Evolutionary conservation across 2,329 filamentous ascomycete species (phyloP), one percentile per base, ranked within the genome.

Genomic region (Bertia moriformis): DNA sequence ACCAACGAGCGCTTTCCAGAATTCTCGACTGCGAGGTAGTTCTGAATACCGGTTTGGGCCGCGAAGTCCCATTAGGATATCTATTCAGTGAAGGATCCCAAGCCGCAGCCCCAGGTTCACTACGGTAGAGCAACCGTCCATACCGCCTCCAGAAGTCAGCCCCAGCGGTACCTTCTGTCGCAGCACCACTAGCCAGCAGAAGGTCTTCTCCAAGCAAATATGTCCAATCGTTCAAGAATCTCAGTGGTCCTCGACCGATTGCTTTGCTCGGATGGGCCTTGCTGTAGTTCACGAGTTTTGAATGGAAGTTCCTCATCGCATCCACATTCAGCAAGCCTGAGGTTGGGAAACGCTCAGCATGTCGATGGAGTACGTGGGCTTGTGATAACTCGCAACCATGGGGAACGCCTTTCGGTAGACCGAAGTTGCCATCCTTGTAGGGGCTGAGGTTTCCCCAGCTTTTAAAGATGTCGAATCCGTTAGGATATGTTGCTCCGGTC

Each of bases 11-110:
- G n/a, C 63, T 69, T 50, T 73, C 70, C 42, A 66, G 48, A 33
- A 74, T 74, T 19, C 71, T 60, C 10, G 58, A 62, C 49, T 73
- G 69, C 30, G 59, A 58, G 0, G 71, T 74, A 0, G 69, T 73
- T 19, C 71, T 58, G 37, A 73, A 55, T 0, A 70, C 60, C 0
- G 69, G 62, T 49, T 65, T 67, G 0, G 62, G 55, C 4, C 66
- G 56, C 4, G 57, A 55, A n/a, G 64, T 69, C 10, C 63, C 62
- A 42, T 68, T 65, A 19, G 57, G 46, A 41, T 54, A 66, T 37
- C 7, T n/a, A 27, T 27, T 27, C 7, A 27, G 22, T n/a, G 49
- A 57, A 13, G 58, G 50, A 44, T 66, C 61, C 55, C 71, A 75
- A 2, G 60, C 51, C 1, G 67, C 45, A 44, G 70, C 65, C 4